phyloP scores from a whole-genome alignment of 2,329 filamentous ascomycete species.

The Cryoendolithus antarcticus region DNA sequence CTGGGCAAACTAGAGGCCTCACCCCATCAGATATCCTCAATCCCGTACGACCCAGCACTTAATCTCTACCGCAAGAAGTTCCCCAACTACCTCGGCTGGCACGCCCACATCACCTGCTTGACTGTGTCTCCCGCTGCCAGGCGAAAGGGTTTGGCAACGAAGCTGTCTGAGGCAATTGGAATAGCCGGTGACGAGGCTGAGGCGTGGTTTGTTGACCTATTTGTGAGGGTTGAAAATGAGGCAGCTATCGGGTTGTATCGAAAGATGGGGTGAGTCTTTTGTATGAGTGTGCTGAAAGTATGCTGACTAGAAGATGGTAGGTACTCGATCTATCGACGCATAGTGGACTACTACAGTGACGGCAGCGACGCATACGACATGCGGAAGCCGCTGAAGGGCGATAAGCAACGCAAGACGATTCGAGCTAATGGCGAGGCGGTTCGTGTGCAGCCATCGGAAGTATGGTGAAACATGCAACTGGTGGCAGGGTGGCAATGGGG shows the following conservation, averaged over 20 bases:
- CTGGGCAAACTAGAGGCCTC: conserved; percentile 90
- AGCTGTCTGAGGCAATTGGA: conserved; percentile 71
- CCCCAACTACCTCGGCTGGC: conserved; percentile 87
- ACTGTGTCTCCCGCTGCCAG: conserved; percentile 82
- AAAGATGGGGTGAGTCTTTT: conserved; percentile 56
- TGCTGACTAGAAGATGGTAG: conserved; percentile 17
- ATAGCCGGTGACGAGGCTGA: conserved; percentile 67
- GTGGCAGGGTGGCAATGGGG: no score
- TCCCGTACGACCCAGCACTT: conserved; percentile 51
- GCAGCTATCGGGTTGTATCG: conserved; percentile 82
- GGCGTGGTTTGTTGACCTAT: conserved; percentile 92
- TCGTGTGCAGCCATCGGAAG: conserved; percentile 68
- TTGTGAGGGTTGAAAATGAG: conserved; percentile 78
- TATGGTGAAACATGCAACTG: conserved; percentile 48
- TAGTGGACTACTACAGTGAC: conserved; percentile 88
- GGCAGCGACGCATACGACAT: conserved; percentile 96
- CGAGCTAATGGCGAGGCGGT: conserved; percentile 69
- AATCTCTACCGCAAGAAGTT: conserved; percentile 28
- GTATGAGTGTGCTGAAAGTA: background rate
- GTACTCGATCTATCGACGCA: conserved; percentile 75
- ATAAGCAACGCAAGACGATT: conserved; percentile 63
- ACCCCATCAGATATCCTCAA: conserved; percentile 59
- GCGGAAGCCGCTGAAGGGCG: conserved; percentile 79
- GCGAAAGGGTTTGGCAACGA: conserved; percentile 73
- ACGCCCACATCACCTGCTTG: conserved; percentile 92